Evolutionary conservation across 805 yeast genomes (phyloP), one percentile per base, ranked within the genome.

Genomic region (Pichia cephalocereana): DNA sequence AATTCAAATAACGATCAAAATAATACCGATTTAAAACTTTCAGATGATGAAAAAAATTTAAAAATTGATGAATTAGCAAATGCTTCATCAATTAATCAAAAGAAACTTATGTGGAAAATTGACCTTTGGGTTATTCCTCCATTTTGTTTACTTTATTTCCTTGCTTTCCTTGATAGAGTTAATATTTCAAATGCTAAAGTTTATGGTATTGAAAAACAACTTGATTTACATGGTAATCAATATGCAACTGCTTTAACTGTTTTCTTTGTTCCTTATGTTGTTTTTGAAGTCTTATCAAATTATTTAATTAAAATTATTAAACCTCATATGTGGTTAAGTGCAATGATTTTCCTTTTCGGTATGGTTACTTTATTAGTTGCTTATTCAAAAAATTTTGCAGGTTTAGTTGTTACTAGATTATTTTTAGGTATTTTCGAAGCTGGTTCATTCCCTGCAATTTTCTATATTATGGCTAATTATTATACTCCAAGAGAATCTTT

Each of bases 171-270:
- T 58, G 95, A 86, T 62, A 72, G 95, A 64, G 90, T 86, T 52
- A 86, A 86, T 64, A 83, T 86, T 50, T 79, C 90, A 30, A 86
- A 86, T 63, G 95, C 95, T 10, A 79, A 79, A 51, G 76, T 82
- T 46, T 85, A 84, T 59, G 88, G 88, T 12, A 69, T 86, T 68
- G 71, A 71, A 27, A 63, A 57, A 2, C 83, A 80, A 47, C 64
- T 86, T 39, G 58, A 70, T 15, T 68, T 86, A 40, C 63, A 63
- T 2, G 85, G 83, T 8, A 71, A 71, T 54, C 81, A 83, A 57
- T 83, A 72, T 68, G 80, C 82, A 58, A 71, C 71, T 32, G 82
- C 83, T 5, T 71, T 83, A 56, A 79, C 86, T 8, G 75, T 84
- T 14, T 83, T 84, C 63, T 83, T 83, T 55, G 82, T 82, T 11